These are phyloP conservation scores for Ilex paraguariensis DNA, from an alignment of 305 asterid genomes.

Conservation along the genomic window DNA sequence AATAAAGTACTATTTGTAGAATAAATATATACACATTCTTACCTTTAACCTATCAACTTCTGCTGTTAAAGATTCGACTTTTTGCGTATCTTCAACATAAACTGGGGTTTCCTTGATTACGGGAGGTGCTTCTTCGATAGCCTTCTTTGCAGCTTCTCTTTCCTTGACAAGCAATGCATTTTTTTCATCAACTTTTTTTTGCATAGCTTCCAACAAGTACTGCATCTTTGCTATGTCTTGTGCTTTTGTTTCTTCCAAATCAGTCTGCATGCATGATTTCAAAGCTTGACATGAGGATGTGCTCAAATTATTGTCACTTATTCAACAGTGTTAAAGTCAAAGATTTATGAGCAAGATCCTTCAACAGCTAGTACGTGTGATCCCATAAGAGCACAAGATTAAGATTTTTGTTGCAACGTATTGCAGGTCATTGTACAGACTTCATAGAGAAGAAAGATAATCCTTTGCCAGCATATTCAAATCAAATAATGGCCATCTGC, in stretches of 20 bases:
- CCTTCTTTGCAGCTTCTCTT: conserved; percentile 86
- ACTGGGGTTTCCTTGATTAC: conserved; percentile 84
- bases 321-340: neutral
- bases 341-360: neutral
- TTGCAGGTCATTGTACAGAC: neutral
- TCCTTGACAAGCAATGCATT: conserved; percentile 62
- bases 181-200: conserved; percentile 75
- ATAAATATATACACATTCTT: conserved; percentile 15
- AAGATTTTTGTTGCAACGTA: neutral
- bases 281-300: neutral
- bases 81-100: conserved; percentile 81
- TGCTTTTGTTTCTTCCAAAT: conserved; percentile 86
- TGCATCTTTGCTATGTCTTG: conserved; percentile 78
- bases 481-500: conserved; percentile 11
- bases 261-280: conserved; percentile 50
- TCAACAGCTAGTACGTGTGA: neutral
- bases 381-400: neutral
- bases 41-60: conserved; percentile 77
- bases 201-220: conserved; percentile 60
- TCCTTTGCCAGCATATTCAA: neutral
- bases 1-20: conserved; percentile 3
- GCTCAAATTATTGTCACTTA: too few species aligned
- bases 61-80: conserved; percentile 65
- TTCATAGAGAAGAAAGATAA: too few species aligned
- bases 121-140: conserved; percentile 96